These are phyloP conservation scores for Ogataea pini DNA, from an alignment of 805 yeast species.

Conservation along the genomic window DNA sequence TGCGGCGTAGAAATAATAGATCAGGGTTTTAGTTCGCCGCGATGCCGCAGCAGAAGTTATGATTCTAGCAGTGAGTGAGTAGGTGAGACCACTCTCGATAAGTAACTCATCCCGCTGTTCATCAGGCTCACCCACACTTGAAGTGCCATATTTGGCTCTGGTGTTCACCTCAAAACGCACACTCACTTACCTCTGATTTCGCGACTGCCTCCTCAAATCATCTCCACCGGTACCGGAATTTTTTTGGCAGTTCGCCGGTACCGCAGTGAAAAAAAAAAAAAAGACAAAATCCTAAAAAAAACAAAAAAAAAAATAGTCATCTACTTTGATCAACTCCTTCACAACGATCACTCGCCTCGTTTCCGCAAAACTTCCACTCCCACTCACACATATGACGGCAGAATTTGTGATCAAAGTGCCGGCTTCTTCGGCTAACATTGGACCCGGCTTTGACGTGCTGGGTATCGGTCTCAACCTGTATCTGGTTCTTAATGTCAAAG, in stretches of 20 bases:
- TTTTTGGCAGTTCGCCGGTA: constrained; percentile 1
- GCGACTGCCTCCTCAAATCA: too few species aligned
- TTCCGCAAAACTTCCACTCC: not conserved
- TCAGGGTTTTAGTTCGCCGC: too few species aligned
- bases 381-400: constrained; percentile 18
- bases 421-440: constrained; percentile 96
- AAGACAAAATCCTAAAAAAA: not conserved
- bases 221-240: constrained; percentile 3
- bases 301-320: not conserved
- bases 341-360: not conserved
- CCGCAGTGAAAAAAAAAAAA: constrained; percentile 1
- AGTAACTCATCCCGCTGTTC: too few species aligned
- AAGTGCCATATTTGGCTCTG: too few species aligned
- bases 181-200: too few species aligned
- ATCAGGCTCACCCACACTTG: too few species aligned
- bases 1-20: too few species aligned
- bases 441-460: constrained; percentile 96
- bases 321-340: not conserved
- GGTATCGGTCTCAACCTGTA: constrained; percentile 85
- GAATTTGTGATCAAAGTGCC: constrained; percentile 75
- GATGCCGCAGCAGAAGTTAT: too few species aligned
- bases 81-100: too few species aligned
- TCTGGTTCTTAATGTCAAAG: constrained; percentile 65
- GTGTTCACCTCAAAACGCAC: too few species aligned
- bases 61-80: too few species aligned